A percentile compares a stretch with the other conserved stretches of the same genome.
Evolutionary conservation across 139 green algal species (phyloP).

Genomic region (Coelastrella sp.): DNA sequence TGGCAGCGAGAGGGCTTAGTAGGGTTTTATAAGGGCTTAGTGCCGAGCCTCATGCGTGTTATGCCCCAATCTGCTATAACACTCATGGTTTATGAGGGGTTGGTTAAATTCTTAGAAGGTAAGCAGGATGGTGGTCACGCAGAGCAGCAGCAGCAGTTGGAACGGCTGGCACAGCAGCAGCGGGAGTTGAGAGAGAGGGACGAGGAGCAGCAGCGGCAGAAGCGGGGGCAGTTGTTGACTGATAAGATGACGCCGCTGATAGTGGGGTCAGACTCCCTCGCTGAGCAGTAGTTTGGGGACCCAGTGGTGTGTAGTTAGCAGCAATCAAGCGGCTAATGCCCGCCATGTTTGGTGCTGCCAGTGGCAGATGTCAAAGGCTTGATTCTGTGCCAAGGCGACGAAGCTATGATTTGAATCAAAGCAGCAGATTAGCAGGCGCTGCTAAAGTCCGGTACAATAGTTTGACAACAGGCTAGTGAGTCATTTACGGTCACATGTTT

Average conservation of each 20-base stretch:
- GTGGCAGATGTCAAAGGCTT: too few species aligned
- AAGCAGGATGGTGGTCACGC: background rate
- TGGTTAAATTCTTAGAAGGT: slow-evolving; percentile 57
- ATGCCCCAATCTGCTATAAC: slow-evolving; percentile 94
- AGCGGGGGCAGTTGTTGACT: slow-evolving; percentile 11
- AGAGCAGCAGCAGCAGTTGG: background rate
- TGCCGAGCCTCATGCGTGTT: slow-evolving; percentile 85
- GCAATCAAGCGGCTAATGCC: too few species aligned
- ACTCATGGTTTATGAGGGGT: slow-evolving; percentile 94
- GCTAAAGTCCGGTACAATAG: too few species aligned
- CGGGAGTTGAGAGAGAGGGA: background rate
- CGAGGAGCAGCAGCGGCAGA: background rate
- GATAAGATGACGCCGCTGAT: slow-evolving; percentile 45
- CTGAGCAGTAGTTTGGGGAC: slow-evolving; percentile 34
- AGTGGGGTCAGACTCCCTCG: slow-evolving; percentile 38
- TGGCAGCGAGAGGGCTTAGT: slow-evolving; percentile 80
- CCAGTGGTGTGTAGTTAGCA: too few species aligned
- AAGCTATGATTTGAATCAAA: too few species aligned
- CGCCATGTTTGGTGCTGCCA: too few species aligned
- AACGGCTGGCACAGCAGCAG: background rate
- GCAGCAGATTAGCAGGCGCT: too few species aligned
- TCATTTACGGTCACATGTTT: too few species aligned
- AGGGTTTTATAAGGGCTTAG: slow-evolving; percentile 93
- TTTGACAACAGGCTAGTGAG: too few species aligned
- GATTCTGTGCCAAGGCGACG: too few species aligned